These are phyloP conservation scores for Rusavskia elegans DNA, from an alignment of 495 filamentous ascomycete species.

Conservation along the genomic window DNA sequence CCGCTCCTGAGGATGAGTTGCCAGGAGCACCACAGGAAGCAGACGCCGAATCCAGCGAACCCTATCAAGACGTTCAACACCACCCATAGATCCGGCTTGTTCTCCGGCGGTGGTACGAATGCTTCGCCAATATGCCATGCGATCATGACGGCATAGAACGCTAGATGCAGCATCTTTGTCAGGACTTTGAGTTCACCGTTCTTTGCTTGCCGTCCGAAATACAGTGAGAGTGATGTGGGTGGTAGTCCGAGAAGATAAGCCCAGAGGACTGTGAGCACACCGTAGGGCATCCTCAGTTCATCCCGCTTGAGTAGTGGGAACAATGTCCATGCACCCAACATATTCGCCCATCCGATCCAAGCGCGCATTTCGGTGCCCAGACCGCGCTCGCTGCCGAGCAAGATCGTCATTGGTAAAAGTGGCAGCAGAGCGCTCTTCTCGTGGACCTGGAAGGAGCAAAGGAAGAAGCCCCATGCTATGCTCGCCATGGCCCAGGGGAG, in stretches of 20 bases:
- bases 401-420: conserved; percentile 75
- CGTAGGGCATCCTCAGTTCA: conserved; percentile 68
- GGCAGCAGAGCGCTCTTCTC: conserved; percentile 92
- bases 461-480: conserved; percentile 90
- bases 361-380: conserved; percentile 58
- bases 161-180: conserved; percentile 51
- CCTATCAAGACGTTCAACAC: conserved; percentile 79
- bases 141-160: conserved; percentile 61
- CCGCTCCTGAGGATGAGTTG: conserved; percentile 46
- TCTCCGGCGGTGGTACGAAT: conserved; percentile 44
- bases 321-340: conserved; percentile 84
- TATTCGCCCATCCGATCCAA: conserved; percentile 88
- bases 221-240: conserved; percentile 53
- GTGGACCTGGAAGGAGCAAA: conserved; percentile 94
- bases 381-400: conserved; percentile 62
- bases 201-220: conserved; percentile 29
- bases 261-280: conserved; percentile 71
- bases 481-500: conserved; percentile 64
- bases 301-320: conserved; percentile 81
- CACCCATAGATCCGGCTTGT: conserved; percentile 86
- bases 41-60: conserved; percentile 66
- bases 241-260: conserved; percentile 79
- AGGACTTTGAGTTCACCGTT: conserved; percentile 24
- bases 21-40: conserved; percentile 81
- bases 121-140: conserved; percentile 66